Conservation (phyloP, 306 rosid species). For the Calophaca sinica region DNA sequence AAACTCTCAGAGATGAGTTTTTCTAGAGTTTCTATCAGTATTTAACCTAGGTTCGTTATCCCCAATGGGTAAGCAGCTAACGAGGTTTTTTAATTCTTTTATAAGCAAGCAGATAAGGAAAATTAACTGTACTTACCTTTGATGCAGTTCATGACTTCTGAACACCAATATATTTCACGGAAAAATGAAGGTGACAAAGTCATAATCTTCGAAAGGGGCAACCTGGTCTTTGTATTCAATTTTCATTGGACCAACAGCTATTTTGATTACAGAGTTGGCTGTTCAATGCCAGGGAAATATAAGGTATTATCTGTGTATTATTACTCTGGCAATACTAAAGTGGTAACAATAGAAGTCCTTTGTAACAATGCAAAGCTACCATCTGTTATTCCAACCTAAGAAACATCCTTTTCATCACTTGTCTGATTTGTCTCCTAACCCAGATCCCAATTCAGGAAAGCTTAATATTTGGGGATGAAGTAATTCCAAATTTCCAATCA, state of each 20-base stretch:
- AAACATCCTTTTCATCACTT: conserved; percentile 30
- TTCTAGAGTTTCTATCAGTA: too few species aligned
- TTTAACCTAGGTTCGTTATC: conserved; percentile 19
- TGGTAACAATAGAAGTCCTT: conserved; percentile 14
- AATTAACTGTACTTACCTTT: conserved; percentile 44
- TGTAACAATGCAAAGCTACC: conserved; percentile 23
- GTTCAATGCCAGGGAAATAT: conserved; percentile 87
- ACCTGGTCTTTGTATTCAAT: conserved; percentile 90
- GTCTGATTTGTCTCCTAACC: conserved; percentile 31
- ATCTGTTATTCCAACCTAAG: conserved; percentile 19
- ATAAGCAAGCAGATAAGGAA: conserved; percentile 27
- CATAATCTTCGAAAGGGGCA: conserved; percentile 82
- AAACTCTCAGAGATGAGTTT: too few species aligned
- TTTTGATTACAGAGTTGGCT: conserved; percentile 83
- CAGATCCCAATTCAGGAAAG: conserved; percentile 27
- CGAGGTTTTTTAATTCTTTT: background rate
- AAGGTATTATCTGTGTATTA: conserved; percentile 62
- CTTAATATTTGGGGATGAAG: conserved; percentile 7
- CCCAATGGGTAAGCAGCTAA: conserved; percentile 19
- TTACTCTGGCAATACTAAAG: conserved; percentile 15
- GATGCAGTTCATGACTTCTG: conserved; percentile 94
- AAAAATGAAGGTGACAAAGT: conserved; percentile 79
- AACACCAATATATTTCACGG: conserved; percentile 84
- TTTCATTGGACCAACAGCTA: conserved; percentile 94
- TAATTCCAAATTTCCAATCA: conserved; percentile 15